These are phyloP conservation scores for Sugiyamaella neomexicana DNA, from an alignment of 1,139 yeast genomes.

Conservation along the genomic window DNA sequence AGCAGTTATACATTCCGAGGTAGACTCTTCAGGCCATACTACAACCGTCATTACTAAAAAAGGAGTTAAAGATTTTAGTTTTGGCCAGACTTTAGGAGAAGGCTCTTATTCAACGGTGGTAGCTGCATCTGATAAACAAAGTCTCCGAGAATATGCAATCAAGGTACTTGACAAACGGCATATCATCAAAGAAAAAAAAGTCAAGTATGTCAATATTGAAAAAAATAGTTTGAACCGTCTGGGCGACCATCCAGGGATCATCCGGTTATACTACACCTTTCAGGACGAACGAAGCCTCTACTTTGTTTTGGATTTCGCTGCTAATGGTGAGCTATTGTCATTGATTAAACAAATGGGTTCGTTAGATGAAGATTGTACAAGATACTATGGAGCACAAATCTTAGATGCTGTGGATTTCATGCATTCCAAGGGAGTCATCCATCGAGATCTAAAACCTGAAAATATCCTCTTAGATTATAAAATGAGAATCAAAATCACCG, in stretches of 20 bases:
- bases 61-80: constrained; percentile 78
- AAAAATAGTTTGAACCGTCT: constrained; percentile 86
- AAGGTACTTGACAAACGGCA: constrained; percentile 91
- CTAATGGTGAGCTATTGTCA: constrained; percentile 86
- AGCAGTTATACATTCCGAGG: constrained; percentile 47
- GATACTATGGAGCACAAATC: constrained; percentile 73
- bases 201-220: constrained; percentile 94
- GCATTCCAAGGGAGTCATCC: constrained; percentile 83
- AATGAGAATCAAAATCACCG: constrained; percentile 87
- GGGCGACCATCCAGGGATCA: constrained; percentile 85
- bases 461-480: constrained; percentile 74
- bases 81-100: constrained; percentile 86
- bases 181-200: constrained; percentile 91
- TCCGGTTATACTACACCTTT: constrained; percentile 85
- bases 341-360: constrained; percentile 77
- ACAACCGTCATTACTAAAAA: constrained; percentile 49
- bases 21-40: constrained; percentile 49
- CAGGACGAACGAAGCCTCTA: constrained; percentile 87
- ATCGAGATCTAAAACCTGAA: constrained; percentile 94
- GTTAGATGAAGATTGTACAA: constrained; percentile 72
- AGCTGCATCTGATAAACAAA: constrained; percentile 75
- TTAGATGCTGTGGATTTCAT: constrained; percentile 84
- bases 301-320: constrained; percentile 89
- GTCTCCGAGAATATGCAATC: constrained; percentile 78
- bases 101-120: constrained; percentile 96